Percentiles rank a stretch among this genome's conserved stretches.
Evolutionary conservation across 2,329 filamentous ascomycete genomes (phyloP).

Genomic region (Exserohilum turcica): DNA sequence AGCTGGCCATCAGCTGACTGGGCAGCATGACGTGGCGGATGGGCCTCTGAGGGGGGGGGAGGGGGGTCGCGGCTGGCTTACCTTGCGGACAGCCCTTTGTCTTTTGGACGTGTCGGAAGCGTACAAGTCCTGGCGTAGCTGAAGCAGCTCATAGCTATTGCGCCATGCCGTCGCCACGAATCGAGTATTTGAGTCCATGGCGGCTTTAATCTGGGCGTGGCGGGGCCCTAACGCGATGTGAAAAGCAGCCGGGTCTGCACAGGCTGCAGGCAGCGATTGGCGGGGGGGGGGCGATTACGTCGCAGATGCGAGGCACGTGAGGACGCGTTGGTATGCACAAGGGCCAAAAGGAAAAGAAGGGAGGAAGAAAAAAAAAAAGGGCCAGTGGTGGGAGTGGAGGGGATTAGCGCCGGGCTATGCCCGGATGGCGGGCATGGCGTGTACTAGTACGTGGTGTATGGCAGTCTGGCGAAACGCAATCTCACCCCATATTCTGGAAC

Average conservation of each 20-base stretch:
- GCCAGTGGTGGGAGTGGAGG: neutral
- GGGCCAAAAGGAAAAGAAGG: neutral
- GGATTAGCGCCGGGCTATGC: neutral
- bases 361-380: neutral
- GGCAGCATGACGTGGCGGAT: neutral
- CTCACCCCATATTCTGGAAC: conserved; percentile 15
- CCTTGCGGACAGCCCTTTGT: conserved; percentile 48
- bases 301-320: conserved; percentile 12
- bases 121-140: conserved; percentile 70
- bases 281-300: conserved; percentile 9
- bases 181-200: conserved; percentile 14
- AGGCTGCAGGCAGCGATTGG: too few species aligned
- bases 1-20: conserved; percentile 24
- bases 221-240: conserved; percentile 1
- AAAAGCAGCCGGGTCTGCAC: too few species aligned
- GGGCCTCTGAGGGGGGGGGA: too few species aligned
- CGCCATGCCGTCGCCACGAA: conserved; percentile 59
- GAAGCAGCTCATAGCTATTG: conserved; percentile 66
- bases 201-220: neutral
- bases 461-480: neutral
- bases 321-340: neutral
- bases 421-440: neutral
- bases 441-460: neutral
- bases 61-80: too few species aligned
- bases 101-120: conserved; percentile 41